A percentile compares a stretch with the other conserved stretches of the same genome.
Evolutionary conservation across 1,139 yeast species (phyloP).

Genomic region (Candida tropicalis): DNA sequence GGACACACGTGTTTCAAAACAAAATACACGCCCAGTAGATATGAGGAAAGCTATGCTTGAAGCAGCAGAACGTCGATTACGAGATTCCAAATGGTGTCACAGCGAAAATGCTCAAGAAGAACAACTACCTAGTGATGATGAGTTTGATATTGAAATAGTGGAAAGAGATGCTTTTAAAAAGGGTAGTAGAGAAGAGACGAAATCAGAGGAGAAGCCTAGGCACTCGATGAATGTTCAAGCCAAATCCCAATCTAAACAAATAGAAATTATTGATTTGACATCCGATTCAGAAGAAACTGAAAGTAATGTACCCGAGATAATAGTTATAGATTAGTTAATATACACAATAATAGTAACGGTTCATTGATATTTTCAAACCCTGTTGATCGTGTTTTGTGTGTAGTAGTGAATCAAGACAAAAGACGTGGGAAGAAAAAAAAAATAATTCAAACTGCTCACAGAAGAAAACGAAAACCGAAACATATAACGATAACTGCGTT

Average conservation of each 20-base stretch:
- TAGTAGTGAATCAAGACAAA: background rate
- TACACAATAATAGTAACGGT: no score
- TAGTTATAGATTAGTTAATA: slow-evolving; percentile 26
- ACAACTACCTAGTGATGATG: slow-evolving; percentile 36
- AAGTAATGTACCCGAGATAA: slow-evolving; percentile 15
- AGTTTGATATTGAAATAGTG: slow-evolving; percentile 31
- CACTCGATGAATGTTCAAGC: background rate
- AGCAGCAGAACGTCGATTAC: slow-evolving; percentile 69
- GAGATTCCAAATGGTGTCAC: slow-evolving; percentile 61
- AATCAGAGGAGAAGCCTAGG: no score
- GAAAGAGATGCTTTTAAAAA: slow-evolving; percentile 11
- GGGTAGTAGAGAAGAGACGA: no score
- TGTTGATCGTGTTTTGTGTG: no score
- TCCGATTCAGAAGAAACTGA: slow-evolving; percentile 1
- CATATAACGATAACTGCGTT: no score
- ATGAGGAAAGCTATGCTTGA: slow-evolving; percentile 54
- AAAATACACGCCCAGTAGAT: slow-evolving; percentile 20
- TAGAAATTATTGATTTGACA: slow-evolving; percentile 6
- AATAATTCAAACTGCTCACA: no score
- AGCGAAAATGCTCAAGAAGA: slow-evolving; percentile 20
- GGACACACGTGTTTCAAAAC: slow-evolving; percentile 15
- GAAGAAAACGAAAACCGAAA: background rate
- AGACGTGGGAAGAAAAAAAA: no score
- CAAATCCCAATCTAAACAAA: background rate
- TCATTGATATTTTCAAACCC: background rate